Base-by-base conservation (phyloP, 75 land plant genomes). In the Pseudotsuga menziesii region DNA sequence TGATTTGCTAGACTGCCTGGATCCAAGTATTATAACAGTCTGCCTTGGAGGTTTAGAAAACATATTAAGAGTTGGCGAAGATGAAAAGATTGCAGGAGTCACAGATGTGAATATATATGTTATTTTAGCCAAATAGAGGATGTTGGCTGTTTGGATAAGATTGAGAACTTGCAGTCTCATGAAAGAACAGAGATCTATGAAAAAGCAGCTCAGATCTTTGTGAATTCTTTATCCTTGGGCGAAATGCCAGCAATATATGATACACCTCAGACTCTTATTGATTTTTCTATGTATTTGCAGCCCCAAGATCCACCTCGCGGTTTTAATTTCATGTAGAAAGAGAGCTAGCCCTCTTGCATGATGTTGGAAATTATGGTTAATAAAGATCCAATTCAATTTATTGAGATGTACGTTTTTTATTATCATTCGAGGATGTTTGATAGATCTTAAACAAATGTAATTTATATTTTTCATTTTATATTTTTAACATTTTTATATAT, bases 11-110 rank as follows among this genome's bases (percentile, higher is more conserved):
- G 75, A 80, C 32, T 95, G 96, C 77, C 84, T 90, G 14, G 93
- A 95, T 69, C 78, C 96, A n/a, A 77, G 89, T 35, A 93, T 91
- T 57, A 86, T 95, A 4, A 85, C 87, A 7, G 98, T 92, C 15
- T 90, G 91, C 74, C 87, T 95, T 9, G 93, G 90, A 73, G 98
- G 93, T 0, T 89, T 95, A n/a, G 98, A 92, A 62, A 92, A 94
- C 85, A 94, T 94, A 35, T 58, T 94, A 75, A 94, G 87, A 81
- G 92, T 87, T 12, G 94, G 96, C 36, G 97, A 94, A 56, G 82
- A 84, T 13, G 97, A 94, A 62, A 94, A 88, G 82, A 88, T 90
- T 60, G 23, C 74, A 63, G 89, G 92, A 32, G 64, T 72, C 72
- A 85, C 81, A 35, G 82, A 71, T 55, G 7, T 76, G 73, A 83